Base-by-base conservation (phyloP, 495 filamentous ascomycete species). In the Ascodesmis nigricans region DNA sequence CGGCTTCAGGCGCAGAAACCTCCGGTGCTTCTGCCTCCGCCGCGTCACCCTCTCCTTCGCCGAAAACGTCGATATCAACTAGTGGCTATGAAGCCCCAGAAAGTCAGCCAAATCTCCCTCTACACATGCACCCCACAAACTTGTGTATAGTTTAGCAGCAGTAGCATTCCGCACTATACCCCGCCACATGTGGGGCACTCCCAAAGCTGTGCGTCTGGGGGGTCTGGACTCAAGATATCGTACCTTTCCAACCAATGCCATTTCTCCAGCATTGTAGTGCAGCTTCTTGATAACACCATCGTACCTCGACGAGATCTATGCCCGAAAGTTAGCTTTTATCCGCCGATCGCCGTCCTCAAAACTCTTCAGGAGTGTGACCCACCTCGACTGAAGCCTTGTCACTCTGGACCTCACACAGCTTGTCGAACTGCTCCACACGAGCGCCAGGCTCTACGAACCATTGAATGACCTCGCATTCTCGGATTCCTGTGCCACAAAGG, bases 361-460 rank as follows among this genome's bases (percentile, higher is more conserved):
- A n/a, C n/a, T n/a, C n/a, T n/a, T n/a, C 10, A 26, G 5, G 2
- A 21, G 17, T 36, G 17, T 15, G 21, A 17, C 39, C 28, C 47
- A 75, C 71, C 60, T 95, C 87, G 25, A 91, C 81, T n/a, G 80
- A 83, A 9, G 90, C 90, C 55, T 99, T 99, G 58, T 99, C 90
- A 35, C 78, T 87, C 53, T 93, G 87, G 25, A 95, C 90, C 58
- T 99, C 87, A 55, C 90, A 99, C 23, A 99, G 59, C 36, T 80
- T 84, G 51, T 90, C 84, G 68, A 91, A 99, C 57, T 99, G 81
- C 60, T 95, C 83, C 44, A 99, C 81, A 35, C 80, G 71, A 16
- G 90, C 90, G 32, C 78, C 83, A 33, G 91, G 83, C 54, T 92
- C 75, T 40, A 95, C 87, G 54, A 93, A 99, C 90, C 90, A 99